Conservation (phyloP, 2,329 filamentous ascomycete species). For the Purpureocillium lavendulum region DNA sequence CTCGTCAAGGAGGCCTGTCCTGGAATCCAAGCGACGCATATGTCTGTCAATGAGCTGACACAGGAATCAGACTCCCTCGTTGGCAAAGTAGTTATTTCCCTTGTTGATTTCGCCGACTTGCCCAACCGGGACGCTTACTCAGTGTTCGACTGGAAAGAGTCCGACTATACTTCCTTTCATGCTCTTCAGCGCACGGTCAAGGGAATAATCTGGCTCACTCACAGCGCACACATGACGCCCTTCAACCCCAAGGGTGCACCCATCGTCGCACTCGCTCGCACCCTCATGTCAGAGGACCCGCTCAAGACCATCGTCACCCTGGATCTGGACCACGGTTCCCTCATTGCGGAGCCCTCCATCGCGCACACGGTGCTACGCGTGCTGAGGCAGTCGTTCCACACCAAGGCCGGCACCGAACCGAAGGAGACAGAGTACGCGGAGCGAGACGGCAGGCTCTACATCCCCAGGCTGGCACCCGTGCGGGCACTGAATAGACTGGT, state of each 20-base stretch:
- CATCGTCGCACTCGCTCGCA: conserved; percentile 37
- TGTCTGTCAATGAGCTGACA: conserved; percentile 7
- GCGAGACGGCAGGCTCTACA: conserved; percentile 24
- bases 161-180: conserved; percentile 32
- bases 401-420: conserved; percentile 7
- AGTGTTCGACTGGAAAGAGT: conserved; percentile 29
- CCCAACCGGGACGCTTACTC: conserved; percentile 11
- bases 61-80: conserved; percentile 9
- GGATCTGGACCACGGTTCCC: conserved; percentile 8
- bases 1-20: background rate
- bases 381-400: conserved; percentile 15
- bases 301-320: conserved; percentile 32
- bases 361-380: conserved; percentile 14
- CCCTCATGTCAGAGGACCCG: conserved; percentile 40
- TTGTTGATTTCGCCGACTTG: conserved; percentile 31
- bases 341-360: conserved; percentile 8
- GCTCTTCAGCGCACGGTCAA: conserved; percentile 25
- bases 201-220: conserved; percentile 39
- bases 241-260: conserved; percentile 27
- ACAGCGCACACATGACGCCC: conserved; percentile 28
- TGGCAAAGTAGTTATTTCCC: conserved; percentile 30
- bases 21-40: background rate
- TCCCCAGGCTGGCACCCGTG: conserved; percentile 36
- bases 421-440: conserved; percentile 36
- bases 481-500: conserved; percentile 33